phyloP scores from a whole-genome alignment of 2,329 filamentous ascomycete species.

The Botrytis cinerea region DNA sequence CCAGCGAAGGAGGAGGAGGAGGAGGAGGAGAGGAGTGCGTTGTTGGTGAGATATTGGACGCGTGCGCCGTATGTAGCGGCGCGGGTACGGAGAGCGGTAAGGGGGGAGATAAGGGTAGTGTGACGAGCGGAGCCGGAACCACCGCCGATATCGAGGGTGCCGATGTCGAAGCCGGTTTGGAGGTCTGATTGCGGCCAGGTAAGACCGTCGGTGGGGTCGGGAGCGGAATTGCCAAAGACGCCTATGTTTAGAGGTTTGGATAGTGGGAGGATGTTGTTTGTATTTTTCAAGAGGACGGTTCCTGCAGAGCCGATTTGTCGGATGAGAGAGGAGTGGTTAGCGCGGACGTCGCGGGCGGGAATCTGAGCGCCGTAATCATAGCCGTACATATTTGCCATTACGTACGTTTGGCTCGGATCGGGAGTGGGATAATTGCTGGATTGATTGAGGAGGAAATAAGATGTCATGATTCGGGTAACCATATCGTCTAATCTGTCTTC shows the following conservation, averaged over 20 bases:
- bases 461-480: constrained; percentile 54
- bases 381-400: constrained; percentile 52
- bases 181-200: not conserved
- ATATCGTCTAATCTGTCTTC: constrained; percentile 68
- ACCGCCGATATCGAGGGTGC: constrained; percentile 32
- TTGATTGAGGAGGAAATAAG: constrained; percentile 59
- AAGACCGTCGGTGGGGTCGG: constrained; percentile 54
- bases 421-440: constrained; percentile 45
- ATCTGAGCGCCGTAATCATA: constrained; percentile 31
- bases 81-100: constrained; percentile 53
- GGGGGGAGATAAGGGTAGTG: constrained; percentile 60
- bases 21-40: constrained; percentile 21
- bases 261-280: constrained; percentile 61
- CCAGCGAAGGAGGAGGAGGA: constrained; percentile 1
- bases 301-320: constrained; percentile 55
- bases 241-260: constrained; percentile 47
- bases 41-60: constrained; percentile 30
- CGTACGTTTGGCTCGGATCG: constrained; percentile 45
- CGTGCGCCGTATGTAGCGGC: constrained; percentile 23
- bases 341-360: constrained; percentile 66
- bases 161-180: constrained; percentile 23
- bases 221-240: constrained; percentile 58
- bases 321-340: constrained; percentile 41
- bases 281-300: constrained; percentile 65
- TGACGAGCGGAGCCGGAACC: constrained; percentile 52